Evolutionary conservation across 345 rosid species (phyloP), one percentile per base, ranked within the genome.

Genomic region (Hibiscus mutabilis): DNA sequence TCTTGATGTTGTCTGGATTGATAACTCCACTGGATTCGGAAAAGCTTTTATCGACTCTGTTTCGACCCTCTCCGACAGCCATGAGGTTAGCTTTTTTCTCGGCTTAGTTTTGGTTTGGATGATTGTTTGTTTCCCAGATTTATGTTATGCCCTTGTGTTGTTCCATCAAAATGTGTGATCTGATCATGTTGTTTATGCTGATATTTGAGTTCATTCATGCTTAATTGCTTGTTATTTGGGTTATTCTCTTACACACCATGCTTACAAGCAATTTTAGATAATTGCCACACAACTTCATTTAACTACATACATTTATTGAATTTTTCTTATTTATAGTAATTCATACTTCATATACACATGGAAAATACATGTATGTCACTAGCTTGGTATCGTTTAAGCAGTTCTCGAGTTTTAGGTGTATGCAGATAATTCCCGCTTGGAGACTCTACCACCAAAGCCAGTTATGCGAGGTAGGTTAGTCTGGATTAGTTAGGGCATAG

Each of bases 1-100:
- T 21, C 95, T 94, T 71, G 72, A 90, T 68, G 78, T 90, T 18
- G 82, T 72, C 60, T 94, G 98, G 97, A 87, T 94, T 49, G 97
- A 94, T 64, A 82, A 78, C 67, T 81, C 91, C 44, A 83, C 98
- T 29, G 98, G 98, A 5, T 89, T 80, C 40, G 98, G 96, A 69
- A 86, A 86, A 77, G 75, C 82, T 11, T 88, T 81, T 74, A 74
- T 91, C 58, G 82, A 87, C 16, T 59, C 91, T 67, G 83, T 94
- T 58, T 88, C 97, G 13, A 49, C n/a, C 70, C 65, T 94, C 66
- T 85, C 96, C 16, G 89, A 86, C 11, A 88, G 95, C 77, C 92
- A 74, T 55, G 97, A 94, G 93, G 97, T 88, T 15, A 31, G 69
- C 60, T 56, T 63, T 15, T 57, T 37, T 37, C 10, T 5, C 5